Evolutionary conservation across 1,284 basidiomycete genomes (phyloP), one percentile per base, ranked within the genome.

Genomic region (Apiotrichum domesticum): DNA sequence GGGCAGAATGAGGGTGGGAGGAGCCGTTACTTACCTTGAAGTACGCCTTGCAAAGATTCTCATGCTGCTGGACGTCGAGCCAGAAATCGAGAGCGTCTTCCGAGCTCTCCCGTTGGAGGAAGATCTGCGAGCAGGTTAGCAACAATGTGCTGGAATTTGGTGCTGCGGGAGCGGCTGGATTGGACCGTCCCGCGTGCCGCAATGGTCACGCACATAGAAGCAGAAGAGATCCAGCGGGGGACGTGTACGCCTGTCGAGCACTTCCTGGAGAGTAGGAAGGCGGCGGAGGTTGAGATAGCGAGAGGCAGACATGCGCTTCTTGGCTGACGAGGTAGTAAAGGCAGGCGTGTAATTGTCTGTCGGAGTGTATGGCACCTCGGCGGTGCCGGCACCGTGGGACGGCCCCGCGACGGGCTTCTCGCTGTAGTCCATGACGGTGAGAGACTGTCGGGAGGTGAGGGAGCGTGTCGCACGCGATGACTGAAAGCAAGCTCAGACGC

Each of bases 61-160:
- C 96, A 74, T 98, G 95, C 78, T 98, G 95, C 69, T 97, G 92
- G 2, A 98, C 95, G 71, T 98, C 95, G 37, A 98, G 84, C 94
- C 94, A 98, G 69, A 98, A 98, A 76, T 98, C 95, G 51, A 98
- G 80, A 44, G 94, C 88, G 73, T 98, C 94, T 73, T 97, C 94
- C 54, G 90, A 86, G 37, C 89, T 87, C 77, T 97, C 93, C 42
- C 93, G 84, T 73, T 98, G 92, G 43, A 97, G 80, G 73, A 94
- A 96, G 61, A 80, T 77, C 75, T 76, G 61, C 32, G 15, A 15
- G 10, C 3, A 6, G 10, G 52, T 54, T 21, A 54, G 52, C 11
- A 21, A 4, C 13, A 21, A 14, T 35, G 35, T 21, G 14, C 42
- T 11, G 42, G 42, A 7, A 11, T 7, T 43, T 29, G 29, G 29